A percentile compares a stretch with the other conserved stretches of the same genome.
Conservation (phyloP, 2,329 filamentous ascomycete species). For the Aspergillus clavatus region DNA sequence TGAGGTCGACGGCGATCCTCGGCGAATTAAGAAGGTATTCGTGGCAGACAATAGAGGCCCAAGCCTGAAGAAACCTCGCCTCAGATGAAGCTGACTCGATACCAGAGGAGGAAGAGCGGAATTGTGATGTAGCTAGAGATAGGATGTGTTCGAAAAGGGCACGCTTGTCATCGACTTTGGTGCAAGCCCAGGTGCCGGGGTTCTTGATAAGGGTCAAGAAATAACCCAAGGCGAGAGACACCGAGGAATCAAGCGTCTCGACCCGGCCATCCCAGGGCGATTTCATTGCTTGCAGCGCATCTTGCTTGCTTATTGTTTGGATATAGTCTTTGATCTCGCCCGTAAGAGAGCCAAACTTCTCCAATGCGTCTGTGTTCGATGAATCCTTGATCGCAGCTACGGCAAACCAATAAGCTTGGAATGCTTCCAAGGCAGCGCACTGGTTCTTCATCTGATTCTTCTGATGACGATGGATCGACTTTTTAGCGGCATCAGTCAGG, state of each 20-base stretch:
- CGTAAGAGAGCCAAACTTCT: constrained; percentile 21
- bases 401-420: constrained; percentile 35
- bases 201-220: constrained; percentile 30
- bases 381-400: constrained; percentile 23
- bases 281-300: constrained; percentile 23
- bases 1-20: constrained; percentile 31
- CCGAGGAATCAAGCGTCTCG: constrained; percentile 30
- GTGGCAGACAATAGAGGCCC: constrained; percentile 35
- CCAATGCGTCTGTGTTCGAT: constrained; percentile 17
- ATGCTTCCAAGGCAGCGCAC: constrained; percentile 31
- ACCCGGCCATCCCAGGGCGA: constrained; percentile 36
- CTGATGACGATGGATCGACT: constrained; percentile 27
- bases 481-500: constrained; percentile 26
- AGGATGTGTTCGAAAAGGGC: constrained; percentile 32
- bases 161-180: constrained; percentile 28
- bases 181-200: constrained; percentile 26
- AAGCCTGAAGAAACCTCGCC: constrained; percentile 34
- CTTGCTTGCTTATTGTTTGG: constrained; percentile 18
- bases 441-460: constrained; percentile 20
- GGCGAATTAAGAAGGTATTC: constrained; percentile 36
- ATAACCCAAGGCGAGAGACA: constrained; percentile 31
- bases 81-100: constrained; percentile 24
- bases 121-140: constrained; percentile 28
- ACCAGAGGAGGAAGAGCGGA: constrained; percentile 17
- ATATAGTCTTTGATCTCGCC: constrained; percentile 24